Evolutionary conservation across 1,139 yeast species (phyloP).

Genomic region (Geotrichum klebahnii): DNA sequence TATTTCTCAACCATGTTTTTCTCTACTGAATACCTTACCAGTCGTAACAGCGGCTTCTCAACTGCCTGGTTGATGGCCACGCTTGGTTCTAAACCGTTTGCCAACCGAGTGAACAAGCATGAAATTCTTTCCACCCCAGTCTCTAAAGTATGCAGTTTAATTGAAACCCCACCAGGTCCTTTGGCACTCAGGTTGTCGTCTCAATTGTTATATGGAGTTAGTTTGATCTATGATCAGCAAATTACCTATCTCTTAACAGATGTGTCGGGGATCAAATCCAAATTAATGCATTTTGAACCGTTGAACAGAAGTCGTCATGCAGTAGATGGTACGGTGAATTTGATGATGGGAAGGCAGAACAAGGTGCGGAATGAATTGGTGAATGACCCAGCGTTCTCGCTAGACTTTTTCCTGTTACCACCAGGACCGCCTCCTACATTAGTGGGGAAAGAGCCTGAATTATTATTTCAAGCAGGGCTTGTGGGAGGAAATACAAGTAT

Average conservation of each 20-base stretch:
- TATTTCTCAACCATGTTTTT: slow-evolving; percentile 15
- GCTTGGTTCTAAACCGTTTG: slow-evolving; percentile 16
- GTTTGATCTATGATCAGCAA: slow-evolving; percentile 20
- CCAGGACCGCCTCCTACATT: slow-evolving; percentile 9
- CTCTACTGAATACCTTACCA: slow-evolving; percentile 18
- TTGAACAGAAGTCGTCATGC: not conserved
- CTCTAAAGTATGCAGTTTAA: slow-evolving; percentile 18
- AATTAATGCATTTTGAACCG: slow-evolving; percentile 8
- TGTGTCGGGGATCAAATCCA: slow-evolving; percentile 3
- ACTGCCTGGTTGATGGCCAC: slow-evolving; percentile 22
- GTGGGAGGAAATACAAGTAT: not conserved
- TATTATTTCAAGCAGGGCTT: not conserved
- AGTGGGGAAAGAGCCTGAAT: not conserved
- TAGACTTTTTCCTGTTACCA: slow-evolving; percentile 16
- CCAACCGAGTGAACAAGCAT: slow-evolving; percentile 4
- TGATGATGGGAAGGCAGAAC: not conserved
- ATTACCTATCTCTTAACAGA: slow-evolving; percentile 14
- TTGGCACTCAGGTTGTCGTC: slow-evolving; percentile 20
- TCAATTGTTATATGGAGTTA: slow-evolving; percentile 19
- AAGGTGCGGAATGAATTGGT: slow-evolving; percentile 12
- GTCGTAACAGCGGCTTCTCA: slow-evolving; percentile 19
- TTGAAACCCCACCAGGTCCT: slow-evolving; percentile 19
- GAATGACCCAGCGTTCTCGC: slow-evolving; percentile 18
- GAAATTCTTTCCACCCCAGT: slow-evolving; percentile 19
- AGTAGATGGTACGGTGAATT: not conserved